These are phyloP conservation scores for Wallacemonas sp. DNA, from an alignment of 208 protist species.

Conservation along the genomic window DNA sequence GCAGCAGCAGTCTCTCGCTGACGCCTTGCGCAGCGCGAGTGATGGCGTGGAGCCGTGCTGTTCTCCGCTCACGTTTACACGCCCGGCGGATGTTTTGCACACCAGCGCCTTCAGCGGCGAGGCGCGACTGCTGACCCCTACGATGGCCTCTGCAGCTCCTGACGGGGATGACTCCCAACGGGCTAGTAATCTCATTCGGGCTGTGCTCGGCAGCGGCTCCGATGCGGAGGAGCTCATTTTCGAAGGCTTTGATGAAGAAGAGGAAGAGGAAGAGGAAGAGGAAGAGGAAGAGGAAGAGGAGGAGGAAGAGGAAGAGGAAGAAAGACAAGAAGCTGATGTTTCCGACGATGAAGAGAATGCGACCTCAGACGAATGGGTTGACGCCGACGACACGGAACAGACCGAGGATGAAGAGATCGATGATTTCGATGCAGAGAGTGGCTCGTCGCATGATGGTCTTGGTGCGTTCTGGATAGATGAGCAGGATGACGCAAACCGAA, in stretches of 20 bases:
- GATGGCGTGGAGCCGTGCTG: not conserved
- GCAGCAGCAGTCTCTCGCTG: not conserved
- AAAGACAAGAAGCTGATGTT: not conserved
- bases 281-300: not conserved
- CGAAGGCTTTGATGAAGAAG: conserved; percentile 14
- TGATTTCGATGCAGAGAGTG: too few relatives aligned
- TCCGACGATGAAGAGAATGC: conserved; percentile 17
- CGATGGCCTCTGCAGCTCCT: not conserved
- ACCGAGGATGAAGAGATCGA: not conserved
- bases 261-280: conserved; percentile 7
- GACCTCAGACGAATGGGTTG: conserved; percentile 1
- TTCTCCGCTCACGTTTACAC: conserved; percentile 7
- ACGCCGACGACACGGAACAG: conserved; percentile 2
- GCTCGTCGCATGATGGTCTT: not conserved
- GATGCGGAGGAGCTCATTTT: conserved; percentile 24
- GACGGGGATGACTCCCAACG: too few relatives aligned
- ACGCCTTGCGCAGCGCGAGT: not conserved
- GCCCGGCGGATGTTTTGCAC: not conserved
- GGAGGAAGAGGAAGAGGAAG: conserved; percentile 10
- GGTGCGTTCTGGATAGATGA: conserved; percentile 5
- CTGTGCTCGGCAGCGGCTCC: not conserved
- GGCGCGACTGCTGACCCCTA: conserved; percentile 4
- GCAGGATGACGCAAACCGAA: not conserved
- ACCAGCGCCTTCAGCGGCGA: not conserved
- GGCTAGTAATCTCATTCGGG: too few relatives aligned